phyloP scores from a whole-genome alignment of 768 basidiomycete species.

The Sporobolomyces roseus region DNA sequence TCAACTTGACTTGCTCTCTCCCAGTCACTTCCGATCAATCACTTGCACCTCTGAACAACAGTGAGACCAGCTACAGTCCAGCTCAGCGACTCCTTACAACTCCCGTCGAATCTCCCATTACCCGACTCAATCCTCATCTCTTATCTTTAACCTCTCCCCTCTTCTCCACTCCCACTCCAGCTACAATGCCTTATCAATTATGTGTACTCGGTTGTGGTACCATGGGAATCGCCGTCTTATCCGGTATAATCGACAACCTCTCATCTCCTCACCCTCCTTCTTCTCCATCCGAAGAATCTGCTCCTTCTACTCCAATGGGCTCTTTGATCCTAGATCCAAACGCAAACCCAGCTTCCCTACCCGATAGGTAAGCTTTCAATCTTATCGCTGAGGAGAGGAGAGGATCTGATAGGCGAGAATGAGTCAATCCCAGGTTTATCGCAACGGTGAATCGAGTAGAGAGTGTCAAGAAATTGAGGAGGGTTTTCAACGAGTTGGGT shows the following conservation, averaged over 20 bases:
- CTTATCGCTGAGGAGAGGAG: too few relatives aligned
- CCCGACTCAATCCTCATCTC: not conserved
- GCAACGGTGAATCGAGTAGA: constrained; percentile 81
- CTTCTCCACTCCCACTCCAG: not conserved
- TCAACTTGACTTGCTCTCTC: too few relatives aligned
- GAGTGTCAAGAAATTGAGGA: constrained; percentile 63
- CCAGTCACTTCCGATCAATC: too few relatives aligned
- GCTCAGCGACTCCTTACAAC: too few relatives aligned
- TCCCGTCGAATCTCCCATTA: too few relatives aligned
- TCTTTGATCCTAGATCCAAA: constrained; percentile 34
- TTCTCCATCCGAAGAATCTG: constrained; percentile 22
- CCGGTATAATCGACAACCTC: constrained; percentile 82
- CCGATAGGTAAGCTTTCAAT: too few relatives aligned
- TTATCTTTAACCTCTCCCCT: not conserved
- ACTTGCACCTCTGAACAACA: not conserved
- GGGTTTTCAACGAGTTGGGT: constrained; percentile 57
- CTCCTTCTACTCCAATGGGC: constrained; percentile 36
- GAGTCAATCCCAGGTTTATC: too few relatives aligned
- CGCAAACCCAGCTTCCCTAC: constrained; percentile 57
- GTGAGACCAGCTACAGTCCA: not conserved
- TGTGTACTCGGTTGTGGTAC: constrained; percentile 80
- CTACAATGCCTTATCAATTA: constrained; percentile 37
- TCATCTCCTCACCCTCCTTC: constrained; percentile 51
- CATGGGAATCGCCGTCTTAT: constrained; percentile 93
- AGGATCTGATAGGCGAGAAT: too few relatives aligned